These are phyloP conservation scores for Pestalotiopsis sp. DNA, from an alignment of 2,329 filamentous ascomycete genomes.

Conservation along the genomic window DNA sequence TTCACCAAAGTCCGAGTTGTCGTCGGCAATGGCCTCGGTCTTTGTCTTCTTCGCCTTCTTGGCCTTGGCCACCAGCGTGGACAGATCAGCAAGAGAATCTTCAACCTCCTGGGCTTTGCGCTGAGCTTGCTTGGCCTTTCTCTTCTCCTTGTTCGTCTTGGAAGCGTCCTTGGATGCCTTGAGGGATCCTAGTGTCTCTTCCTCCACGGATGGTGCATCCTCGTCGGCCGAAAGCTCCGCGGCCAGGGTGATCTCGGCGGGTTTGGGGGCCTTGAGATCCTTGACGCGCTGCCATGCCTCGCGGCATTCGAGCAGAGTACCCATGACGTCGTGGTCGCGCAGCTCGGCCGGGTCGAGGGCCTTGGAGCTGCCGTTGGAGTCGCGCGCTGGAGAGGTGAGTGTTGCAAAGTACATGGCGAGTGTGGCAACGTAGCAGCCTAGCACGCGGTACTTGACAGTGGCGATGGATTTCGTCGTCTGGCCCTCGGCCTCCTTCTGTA, in stretches of 20 bases:
- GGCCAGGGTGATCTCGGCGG: conserved; percentile 18
- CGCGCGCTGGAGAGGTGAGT: conserved; percentile 77
- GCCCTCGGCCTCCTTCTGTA: conserved; percentile 60
- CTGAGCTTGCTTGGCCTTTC: conserved; percentile 39
- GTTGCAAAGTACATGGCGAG: conserved; percentile 94
- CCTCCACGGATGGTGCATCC: conserved; percentile 35
- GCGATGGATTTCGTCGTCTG: conserved; percentile 56
- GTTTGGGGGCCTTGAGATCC: conserved; percentile 56
- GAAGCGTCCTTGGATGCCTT: conserved; percentile 19
- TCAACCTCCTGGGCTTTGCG: conserved; percentile 63
- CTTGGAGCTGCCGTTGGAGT: conserved; percentile 53
- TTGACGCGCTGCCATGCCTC: conserved; percentile 79
- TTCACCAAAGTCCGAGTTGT: conserved; percentile 91
- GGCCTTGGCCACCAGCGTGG: conserved; percentile 56
- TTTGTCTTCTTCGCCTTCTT: conserved; percentile 50
- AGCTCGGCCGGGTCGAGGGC: conserved; percentile 77
- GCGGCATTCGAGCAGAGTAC: conserved; percentile 76
- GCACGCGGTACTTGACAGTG: conserved; percentile 74
- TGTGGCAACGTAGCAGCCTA: conserved; percentile 84
- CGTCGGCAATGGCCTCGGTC: conserved; percentile 47
- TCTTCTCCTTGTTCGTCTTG: conserved; percentile 22
- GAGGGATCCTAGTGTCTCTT: conserved; percentile 31
- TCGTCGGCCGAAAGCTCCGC: conserved; percentile 28
- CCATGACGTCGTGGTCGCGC: conserved; percentile 90
- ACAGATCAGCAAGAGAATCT: conserved; percentile 70